phyloP scores from a whole-genome alignment of 1,284 basidiomycete species.

The Moesziomyces antarcticus region DNA sequence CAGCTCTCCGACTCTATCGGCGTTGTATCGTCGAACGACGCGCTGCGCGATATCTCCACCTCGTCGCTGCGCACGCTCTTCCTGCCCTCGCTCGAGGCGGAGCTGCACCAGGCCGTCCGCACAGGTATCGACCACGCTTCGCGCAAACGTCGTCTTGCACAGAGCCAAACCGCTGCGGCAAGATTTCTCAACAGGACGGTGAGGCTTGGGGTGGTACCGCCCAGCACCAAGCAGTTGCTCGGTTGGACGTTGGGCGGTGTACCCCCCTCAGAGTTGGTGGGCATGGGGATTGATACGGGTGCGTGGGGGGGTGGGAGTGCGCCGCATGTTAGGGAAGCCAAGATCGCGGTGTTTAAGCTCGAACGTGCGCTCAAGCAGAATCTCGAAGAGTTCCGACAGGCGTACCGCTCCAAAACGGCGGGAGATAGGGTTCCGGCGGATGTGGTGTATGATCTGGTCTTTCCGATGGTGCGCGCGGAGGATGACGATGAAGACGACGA shows the following conservation, averaged over 20 bases:
- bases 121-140: constrained; percentile 16
- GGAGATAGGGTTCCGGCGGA: constrained; percentile 17
- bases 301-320: not conserved
- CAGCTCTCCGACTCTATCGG: constrained; percentile 47
- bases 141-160: constrained; percentile 23
- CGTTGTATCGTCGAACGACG: constrained; percentile 54
- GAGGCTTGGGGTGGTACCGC: constrained; percentile 38
- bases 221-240: constrained; percentile 18
- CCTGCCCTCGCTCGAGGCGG: constrained; percentile 45
- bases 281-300: constrained; percentile 7
- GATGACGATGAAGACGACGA: constrained; percentile 26
- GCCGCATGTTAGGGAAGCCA: constrained; percentile 48
- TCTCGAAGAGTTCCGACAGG: constrained; percentile 48
- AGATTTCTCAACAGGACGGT: constrained; percentile 30
- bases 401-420: constrained; percentile 14
- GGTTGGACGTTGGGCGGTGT: constrained; percentile 15
- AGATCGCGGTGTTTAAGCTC: constrained; percentile 58
- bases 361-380: constrained; percentile 50
- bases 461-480: constrained; percentile 10
- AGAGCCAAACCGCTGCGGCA: constrained; percentile 14
- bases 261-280: constrained; percentile 4
- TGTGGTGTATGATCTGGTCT: constrained; percentile 48
- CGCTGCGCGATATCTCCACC: constrained; percentile 54
- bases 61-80: constrained; percentile 56
- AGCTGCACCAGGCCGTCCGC: constrained; percentile 26